These are phyloP conservation scores for Parathielavia hyrcaniae DNA, from an alignment of 495 filamentous ascomycete genomes.

Conservation along the genomic window DNA sequence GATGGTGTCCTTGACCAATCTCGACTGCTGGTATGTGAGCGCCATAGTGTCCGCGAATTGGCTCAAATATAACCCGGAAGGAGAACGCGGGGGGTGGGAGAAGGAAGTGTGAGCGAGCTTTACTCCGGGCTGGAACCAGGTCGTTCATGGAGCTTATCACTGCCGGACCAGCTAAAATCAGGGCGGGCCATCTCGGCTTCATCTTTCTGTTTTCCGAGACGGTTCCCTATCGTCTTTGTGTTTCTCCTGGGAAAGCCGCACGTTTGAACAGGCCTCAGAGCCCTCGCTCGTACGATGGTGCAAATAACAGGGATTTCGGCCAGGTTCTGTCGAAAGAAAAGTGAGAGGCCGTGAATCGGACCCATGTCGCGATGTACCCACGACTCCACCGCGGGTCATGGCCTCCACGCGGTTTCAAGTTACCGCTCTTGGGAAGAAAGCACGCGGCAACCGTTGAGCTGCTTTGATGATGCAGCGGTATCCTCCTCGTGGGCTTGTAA, in stretches of 20 bases:
- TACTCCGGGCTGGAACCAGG: not conserved
- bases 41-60: conserved; percentile 30
- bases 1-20: conserved; percentile 42
- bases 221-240: not conserved
- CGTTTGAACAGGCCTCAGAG: not conserved
- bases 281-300: conserved; percentile 20
- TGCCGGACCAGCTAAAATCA: not conserved
- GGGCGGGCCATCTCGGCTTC: not conserved
- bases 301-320: conserved; percentile 7
- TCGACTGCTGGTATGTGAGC: conserved; percentile 39
- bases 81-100: not conserved
- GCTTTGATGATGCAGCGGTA: too few species aligned
- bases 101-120: not conserved
- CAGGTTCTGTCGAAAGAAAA: not conserved
- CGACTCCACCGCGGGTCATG: too few species aligned
- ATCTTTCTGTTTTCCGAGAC: not conserved
- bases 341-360: not conserved
- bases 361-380: too few species aligned
- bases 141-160: not conserved
- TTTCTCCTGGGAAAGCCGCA: not conserved
- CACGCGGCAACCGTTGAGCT: too few species aligned
- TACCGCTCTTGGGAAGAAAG: too few species aligned
- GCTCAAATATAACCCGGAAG: not conserved
- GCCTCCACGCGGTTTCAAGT: too few species aligned
- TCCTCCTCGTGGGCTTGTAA: too few species aligned